Conservation (phyloP, 495 filamentous ascomycete genomes). For the Aspergillus avenaceus region DNA sequence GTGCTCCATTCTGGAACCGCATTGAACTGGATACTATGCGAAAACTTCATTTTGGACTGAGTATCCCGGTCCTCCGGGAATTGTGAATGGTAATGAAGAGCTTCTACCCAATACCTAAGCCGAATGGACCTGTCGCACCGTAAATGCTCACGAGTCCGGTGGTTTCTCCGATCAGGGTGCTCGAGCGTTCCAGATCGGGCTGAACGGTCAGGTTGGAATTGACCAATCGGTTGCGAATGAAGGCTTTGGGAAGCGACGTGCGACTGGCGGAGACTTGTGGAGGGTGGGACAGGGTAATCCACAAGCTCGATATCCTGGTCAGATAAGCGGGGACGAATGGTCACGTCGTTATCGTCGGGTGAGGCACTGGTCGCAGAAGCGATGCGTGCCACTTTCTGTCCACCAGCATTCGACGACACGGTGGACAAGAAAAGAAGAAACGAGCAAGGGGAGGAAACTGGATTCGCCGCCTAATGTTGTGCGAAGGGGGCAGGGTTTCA, state of each 20-base stretch:
- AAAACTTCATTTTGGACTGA: constrained; percentile 95
- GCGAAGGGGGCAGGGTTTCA: neutral
- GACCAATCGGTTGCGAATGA: constrained; percentile 1
- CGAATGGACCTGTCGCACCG: constrained; percentile 15
- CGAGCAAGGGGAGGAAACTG: neutral
- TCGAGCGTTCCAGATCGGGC: neutral
- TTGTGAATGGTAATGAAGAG: constrained; percentile 27
- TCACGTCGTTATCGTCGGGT: constrained; percentile 17
- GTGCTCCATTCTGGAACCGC: constrained; percentile 98
- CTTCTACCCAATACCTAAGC: constrained; percentile 37
- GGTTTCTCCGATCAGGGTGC: neutral
- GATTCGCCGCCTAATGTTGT: constrained; percentile 1
- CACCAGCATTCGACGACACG: constrained; percentile 28
- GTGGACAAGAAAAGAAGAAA: constrained; percentile 5
- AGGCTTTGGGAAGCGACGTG: neutral
- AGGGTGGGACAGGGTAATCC: constrained; percentile 25
- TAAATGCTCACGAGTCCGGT: neutral
- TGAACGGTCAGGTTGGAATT: neutral
- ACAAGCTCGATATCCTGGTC: constrained; percentile 33
- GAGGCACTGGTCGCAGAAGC: constrained; percentile 28
- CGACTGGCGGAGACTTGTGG: constrained; percentile 2
- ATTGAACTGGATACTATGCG: constrained; percentile 98
- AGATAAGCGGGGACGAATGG: constrained; percentile 13
- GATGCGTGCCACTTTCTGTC: constrained; percentile 23
- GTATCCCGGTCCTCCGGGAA: constrained; percentile 22